Evolutionary conservation across 2,329 filamentous ascomycete genomes (phyloP).

Genomic region (Laburnicola sp.): DNA sequence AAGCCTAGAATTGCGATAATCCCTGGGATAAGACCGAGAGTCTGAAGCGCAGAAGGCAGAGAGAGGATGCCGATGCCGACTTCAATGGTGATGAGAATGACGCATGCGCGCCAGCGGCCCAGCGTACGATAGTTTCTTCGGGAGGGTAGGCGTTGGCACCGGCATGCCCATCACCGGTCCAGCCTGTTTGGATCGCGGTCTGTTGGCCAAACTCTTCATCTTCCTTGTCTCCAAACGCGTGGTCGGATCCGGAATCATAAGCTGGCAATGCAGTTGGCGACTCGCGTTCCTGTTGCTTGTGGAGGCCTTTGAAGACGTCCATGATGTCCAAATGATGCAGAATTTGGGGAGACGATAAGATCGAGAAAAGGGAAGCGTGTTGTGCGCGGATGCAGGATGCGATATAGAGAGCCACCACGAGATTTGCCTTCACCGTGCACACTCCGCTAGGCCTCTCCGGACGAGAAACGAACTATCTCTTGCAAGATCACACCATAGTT

Average conservation of each 20-base stretch:
- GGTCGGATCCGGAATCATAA: conserved; percentile 23
- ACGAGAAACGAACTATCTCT: conserved; percentile 14
- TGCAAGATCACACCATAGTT: neutral
- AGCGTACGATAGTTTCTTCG: conserved; percentile 4
- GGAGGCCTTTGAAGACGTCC: conserved; percentile 27
- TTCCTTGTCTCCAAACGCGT: conserved; percentile 24
- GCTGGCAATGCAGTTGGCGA: conserved; percentile 15
- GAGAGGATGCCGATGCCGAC: conserved; percentile 34
- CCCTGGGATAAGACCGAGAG: conserved; percentile 31
- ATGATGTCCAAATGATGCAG: conserved; percentile 17
- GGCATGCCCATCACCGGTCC: conserved; percentile 28
- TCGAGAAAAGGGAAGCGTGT: conserved; percentile 10
- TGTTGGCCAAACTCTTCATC: conserved; percentile 29
- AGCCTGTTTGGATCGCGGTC: conserved; percentile 28
- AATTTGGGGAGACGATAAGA: conserved; percentile 3
- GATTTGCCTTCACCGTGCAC: conserved; percentile 23
- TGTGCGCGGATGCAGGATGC: conserved; percentile 16
- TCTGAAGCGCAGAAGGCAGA: conserved; percentile 30
- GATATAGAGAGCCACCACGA: conserved; percentile 26
- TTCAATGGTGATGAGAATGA: conserved; percentile 36
- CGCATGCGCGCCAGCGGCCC: conserved; percentile 9
- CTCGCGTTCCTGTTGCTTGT: conserved; percentile 27
- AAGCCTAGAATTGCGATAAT: conserved; percentile 27
- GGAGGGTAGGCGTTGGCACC: conserved; percentile 27
- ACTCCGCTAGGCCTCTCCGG: conserved; percentile 26